Conservation (phyloP, 352 stramenopile species). For the Phytophthora fragariaefolia region DNA sequence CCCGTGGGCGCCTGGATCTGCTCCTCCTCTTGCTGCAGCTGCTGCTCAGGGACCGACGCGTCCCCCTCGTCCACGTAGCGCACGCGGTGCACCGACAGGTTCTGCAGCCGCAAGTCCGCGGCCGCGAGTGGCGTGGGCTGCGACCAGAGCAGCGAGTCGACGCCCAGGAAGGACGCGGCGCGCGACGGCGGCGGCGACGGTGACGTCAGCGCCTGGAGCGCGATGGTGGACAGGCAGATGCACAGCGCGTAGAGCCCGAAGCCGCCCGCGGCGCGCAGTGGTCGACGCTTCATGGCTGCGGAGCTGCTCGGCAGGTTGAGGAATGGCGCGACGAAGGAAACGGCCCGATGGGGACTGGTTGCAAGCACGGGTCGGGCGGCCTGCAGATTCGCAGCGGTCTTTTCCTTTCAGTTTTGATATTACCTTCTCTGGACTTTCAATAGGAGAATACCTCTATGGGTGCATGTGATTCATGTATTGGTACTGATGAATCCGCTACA, state of each 20-base stretch:
- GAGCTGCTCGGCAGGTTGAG: background rate
- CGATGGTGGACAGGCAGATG: slow-evolving; percentile 39
- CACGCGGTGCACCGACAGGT: slow-evolving; percentile 69
- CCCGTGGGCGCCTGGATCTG: background rate
- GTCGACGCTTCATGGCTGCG: slow-evolving; percentile 38
- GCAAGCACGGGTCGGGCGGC: slow-evolving; percentile 16
- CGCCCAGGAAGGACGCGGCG: slow-evolving; percentile 19
- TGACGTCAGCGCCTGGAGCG: slow-evolving; percentile 32
- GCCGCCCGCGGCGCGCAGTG: slow-evolving; percentile 15
- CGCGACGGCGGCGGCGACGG: slow-evolving; percentile 15
- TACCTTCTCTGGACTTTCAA: too few relatives aligned
- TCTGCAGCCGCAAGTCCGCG: slow-evolving; percentile 52
- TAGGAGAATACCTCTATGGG: too few relatives aligned
- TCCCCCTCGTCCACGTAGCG: slow-evolving; percentile 46
- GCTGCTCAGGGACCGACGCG: background rate
- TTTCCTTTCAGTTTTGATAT: too few relatives aligned
- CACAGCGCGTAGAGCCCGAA: slow-evolving; percentile 35
- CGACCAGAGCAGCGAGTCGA: slow-evolving; percentile 26
- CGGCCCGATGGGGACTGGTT: too few relatives aligned
- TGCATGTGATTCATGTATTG: too few relatives aligned
- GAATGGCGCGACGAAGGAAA: slow-evolving; percentile 9
- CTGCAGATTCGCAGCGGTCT: too few relatives aligned
- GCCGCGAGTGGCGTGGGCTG: background rate
- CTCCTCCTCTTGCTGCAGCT: slow-evolving; percentile 2
- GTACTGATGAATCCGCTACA: too few relatives aligned